These are phyloP conservation scores for Proliferodiscus dingleyae DNA, from an alignment of 2,329 filamentous ascomycete species.

Conservation along the genomic window DNA sequence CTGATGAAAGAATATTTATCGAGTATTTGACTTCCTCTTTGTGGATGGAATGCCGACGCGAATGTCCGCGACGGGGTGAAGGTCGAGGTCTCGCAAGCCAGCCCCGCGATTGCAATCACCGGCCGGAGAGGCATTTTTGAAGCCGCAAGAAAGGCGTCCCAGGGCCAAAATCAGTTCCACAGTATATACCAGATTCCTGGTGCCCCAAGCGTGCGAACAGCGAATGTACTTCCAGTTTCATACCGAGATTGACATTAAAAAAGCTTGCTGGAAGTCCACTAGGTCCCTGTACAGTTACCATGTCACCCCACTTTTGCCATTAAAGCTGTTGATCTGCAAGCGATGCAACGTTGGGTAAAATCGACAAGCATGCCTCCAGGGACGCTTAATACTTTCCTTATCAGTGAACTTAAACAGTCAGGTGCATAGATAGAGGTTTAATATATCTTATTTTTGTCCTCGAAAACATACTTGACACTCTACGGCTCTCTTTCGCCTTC, in stretches of 20 bases:
- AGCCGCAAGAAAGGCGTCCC: too few relatives aligned
- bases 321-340: background rate
- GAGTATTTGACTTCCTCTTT: conserved; percentile 39
- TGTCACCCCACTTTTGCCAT: background rate
- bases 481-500: background rate
- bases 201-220: too few relatives aligned
- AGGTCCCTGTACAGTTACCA: too few relatives aligned
- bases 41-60: conserved; percentile 45
- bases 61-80: conserved; percentile 47
- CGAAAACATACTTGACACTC: background rate
- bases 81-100: conserved; percentile 50
- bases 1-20: conserved; percentile 43
- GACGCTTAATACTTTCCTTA: background rate
- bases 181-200: too few relatives aligned
- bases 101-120: conserved; percentile 46
- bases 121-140: conserved; percentile 30
- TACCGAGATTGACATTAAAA: too few relatives aligned
- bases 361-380: background rate
- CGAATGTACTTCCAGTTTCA: too few relatives aligned
- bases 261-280: too few relatives aligned
- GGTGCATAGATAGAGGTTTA: background rate
- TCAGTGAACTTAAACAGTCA: background rate
- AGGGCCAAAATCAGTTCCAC: too few relatives aligned
- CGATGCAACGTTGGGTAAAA: background rate
- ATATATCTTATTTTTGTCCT: background rate